Evolutionary conservation across 176 grass and related monocot genomes (phyloP).

Genomic region (Neostapfia colusana): DNA sequence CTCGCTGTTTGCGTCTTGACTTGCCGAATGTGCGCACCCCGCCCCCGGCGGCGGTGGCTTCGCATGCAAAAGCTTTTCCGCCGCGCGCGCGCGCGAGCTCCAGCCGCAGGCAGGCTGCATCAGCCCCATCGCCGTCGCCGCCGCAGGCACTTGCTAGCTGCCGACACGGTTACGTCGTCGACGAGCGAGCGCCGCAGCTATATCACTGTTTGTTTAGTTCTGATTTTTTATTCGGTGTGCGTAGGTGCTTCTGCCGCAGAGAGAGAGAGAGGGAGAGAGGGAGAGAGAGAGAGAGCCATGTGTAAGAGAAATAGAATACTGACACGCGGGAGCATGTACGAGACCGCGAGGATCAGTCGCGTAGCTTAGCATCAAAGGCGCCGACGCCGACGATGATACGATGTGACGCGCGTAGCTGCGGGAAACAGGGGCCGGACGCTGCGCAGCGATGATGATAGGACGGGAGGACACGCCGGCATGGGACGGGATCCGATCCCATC

Average conservation of each 20-base stretch:
- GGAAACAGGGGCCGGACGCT: background rate
- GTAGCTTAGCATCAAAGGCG: background rate
- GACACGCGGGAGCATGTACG: background rate
- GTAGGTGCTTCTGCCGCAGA: conserved; percentile 7
- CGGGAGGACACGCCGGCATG: conserved; percentile 25
- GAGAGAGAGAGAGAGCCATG: too few species aligned
- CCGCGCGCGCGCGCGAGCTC: too few species aligned
- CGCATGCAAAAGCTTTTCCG: too few species aligned
- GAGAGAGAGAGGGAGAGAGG: background rate
- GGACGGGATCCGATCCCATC: background rate
- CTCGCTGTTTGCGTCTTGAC: too few species aligned
- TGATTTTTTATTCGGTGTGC: conserved; percentile 1
- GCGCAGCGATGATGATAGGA: background rate
- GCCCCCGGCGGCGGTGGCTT: too few species aligned
- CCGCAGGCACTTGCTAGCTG: too few species aligned
- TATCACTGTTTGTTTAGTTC: background rate
- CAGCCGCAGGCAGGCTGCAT: too few species aligned
- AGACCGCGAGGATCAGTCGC: background rate
- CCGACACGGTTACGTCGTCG: background rate
- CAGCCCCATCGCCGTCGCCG: too few species aligned
- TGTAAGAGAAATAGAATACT: background rate
- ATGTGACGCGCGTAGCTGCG: background rate
- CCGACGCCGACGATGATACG: background rate
- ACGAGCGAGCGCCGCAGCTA: background rate
- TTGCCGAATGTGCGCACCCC: too few species aligned